Conservation (phyloP, 805 yeast genomes). For the Blastobotrys americana region DNA sequence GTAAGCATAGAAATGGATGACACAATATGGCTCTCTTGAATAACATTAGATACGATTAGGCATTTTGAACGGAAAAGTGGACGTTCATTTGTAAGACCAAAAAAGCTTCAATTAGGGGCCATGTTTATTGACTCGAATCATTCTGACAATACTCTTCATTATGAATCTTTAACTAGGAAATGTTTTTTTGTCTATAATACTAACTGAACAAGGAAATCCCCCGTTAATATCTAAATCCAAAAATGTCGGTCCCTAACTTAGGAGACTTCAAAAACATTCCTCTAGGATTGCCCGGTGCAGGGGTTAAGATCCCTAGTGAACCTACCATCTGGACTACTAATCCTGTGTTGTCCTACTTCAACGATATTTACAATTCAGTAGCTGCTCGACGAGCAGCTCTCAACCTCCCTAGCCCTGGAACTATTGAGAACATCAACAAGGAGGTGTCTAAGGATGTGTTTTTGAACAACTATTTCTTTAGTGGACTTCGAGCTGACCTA, state of each 20-base stretch:
- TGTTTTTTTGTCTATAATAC: too few species aligned
- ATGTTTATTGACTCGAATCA: too few species aligned
- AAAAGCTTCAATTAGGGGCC: too few species aligned
- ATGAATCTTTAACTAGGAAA: too few species aligned
- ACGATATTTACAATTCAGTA: conserved; percentile 65
- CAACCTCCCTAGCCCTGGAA: conserved; percentile 86
- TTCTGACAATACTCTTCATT: too few species aligned
- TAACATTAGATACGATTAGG: too few species aligned
- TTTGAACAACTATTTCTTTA: conserved; percentile 79
- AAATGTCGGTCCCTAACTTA: conserved; percentile 20
- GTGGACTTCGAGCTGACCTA: conserved; percentile 94
- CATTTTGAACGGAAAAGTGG: too few species aligned
- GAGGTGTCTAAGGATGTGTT: conserved; percentile 94
- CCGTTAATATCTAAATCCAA: too few species aligned
- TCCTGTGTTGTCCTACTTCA: conserved; percentile 72
- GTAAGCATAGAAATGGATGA: too few species aligned
- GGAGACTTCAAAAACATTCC: conserved; percentile 17
- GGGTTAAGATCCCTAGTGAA: conserved; percentile 7
- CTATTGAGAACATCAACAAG: conserved; percentile 85
- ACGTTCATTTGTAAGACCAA: too few species aligned
- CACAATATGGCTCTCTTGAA: too few species aligned
- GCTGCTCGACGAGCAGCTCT: conserved; percentile 73
- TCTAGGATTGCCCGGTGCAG: conserved; percentile 1
- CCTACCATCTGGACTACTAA: conserved; percentile 63
- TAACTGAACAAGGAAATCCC: too few species aligned